These are phyloP conservation scores for Exophiala bonariae DNA, from an alignment of 2,329 filamentous ascomycete genomes.

Conservation along the genomic window DNA sequence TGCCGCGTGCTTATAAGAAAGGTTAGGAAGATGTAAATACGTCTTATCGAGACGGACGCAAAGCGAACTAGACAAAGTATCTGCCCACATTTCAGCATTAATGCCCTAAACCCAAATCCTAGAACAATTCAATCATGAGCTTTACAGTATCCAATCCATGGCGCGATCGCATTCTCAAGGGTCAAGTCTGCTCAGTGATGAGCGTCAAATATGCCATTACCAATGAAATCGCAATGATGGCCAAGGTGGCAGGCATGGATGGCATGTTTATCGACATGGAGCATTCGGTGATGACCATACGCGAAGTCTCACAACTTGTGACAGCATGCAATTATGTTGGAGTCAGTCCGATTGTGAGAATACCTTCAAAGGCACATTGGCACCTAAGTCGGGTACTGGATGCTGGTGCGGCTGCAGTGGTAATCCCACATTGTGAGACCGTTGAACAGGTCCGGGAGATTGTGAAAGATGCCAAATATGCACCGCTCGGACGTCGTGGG, in stretches of 20 bases:
- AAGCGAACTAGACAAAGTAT: no score
- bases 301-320: constrained; percentile 38
- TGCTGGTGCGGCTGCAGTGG: constrained; percentile 42
- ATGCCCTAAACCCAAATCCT: no score
- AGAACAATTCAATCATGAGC: no score
- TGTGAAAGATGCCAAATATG: constrained; percentile 40
- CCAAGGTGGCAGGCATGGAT: constrained; percentile 43
- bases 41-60: no score
- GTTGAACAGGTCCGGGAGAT: constrained; percentile 39
- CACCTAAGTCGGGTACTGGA: constrained; percentile 42
- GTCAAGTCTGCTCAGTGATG: constrained; percentile 33
- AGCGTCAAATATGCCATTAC: constrained; percentile 36
- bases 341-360: constrained; percentile 44
- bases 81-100: no score
- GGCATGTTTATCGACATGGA: constrained; percentile 49
- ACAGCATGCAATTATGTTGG: constrained; percentile 41
- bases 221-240: constrained; percentile 40
- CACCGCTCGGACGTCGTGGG: constrained; percentile 38
- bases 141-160: constrained; percentile 31
- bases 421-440: constrained; percentile 43
- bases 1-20: no score
- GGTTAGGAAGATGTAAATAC: no score
- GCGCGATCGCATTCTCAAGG: constrained; percentile 32
- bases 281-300: constrained; percentile 42
- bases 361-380: constrained; percentile 40